Evolutionary conservation across 306 rosid genomes (phyloP), one percentile per base, ranked within the genome.

Genomic region (Coriaria nepalensis): DNA sequence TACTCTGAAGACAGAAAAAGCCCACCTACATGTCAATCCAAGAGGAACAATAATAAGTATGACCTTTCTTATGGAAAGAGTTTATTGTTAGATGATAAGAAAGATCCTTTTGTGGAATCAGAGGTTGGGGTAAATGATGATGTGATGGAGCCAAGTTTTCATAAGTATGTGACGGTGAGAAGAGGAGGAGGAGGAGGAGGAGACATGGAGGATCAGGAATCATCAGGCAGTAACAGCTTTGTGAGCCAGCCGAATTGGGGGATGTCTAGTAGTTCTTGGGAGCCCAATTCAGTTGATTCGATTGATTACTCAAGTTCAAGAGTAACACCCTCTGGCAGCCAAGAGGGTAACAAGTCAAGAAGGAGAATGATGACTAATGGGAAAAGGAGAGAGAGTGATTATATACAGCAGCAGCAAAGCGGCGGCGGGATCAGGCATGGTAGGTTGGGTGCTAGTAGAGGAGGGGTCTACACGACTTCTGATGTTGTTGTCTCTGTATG

Each of bases 161-260:
- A 88, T 14, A 88, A 74, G 71, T 88, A 81, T 40, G 83, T 78
- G 67, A 88, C 97, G 7, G 74, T 88, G 53, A 72, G 60, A 35
- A 62, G 75, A 47, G 98, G 96, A 10, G 79, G 80, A 9, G 61
- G 73, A 10, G 53, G 63, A 38, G 67, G 49, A 39, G 67, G 40
- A 43, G 94, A 78, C 49, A 62, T 66, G 73, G 93, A 88, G 53
- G 84, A 77, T 34, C 86, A 78, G 50, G 93, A 78, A 64, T 78
- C 93, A 42, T 83, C 90, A 4, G 90, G 81, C 36, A 78, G 93
- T 64, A 84, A 68, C 63, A 83, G 80, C 63, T 72, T 65, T 54
- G 73, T 62, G 37, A 67, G 72, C 13, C 75, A 68, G 13, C 77
- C 49, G 33, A 42, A 65, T 5, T 57, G 62, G 60, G 78, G 73